Base-by-base conservation (phyloP, 495 filamentous ascomycete species). In the Trichocladium uniseriatum region DNA sequence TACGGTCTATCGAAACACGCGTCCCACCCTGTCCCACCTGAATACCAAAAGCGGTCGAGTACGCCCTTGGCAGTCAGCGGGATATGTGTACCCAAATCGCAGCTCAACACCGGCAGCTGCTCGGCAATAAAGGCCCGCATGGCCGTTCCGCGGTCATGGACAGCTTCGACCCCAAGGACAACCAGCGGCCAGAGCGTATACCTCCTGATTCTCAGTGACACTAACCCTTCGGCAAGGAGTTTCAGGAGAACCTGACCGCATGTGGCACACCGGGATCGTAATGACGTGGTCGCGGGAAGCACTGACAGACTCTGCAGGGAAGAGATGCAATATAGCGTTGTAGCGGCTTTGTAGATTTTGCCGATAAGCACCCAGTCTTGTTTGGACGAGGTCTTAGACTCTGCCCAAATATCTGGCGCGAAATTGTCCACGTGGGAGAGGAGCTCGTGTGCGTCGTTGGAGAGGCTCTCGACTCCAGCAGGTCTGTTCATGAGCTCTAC, bases 271-370 rank as follows among this genome's bases (percentile, higher is more conserved):
- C 20, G 22, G 16, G 28, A 51, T 6, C 43, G 24, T n/a, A 66
- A 51, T 1, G 15, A 8, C 0, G 29, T 8, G 7, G 39, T 53
- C 3, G 24, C 16, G n/a, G 59, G 57, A 4, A 68, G 51, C n/a
- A 61, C 35, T 11, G 51, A 57, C 2, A 60, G 8, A 34, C 63
- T 66, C 29, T 61, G 59, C 8, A 66, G 39, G 0, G 66, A 63
- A 1, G 45, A 44, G 39, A 62, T 57, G 51, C 64, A 64, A 27
- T 69, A 69, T 4, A 69, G 22, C 4, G 58, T 49, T 5, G 63
- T 54, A 9, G 66, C 56, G 27, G 57, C 47, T 24, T 58, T 58
- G 41, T 67, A 59, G 10, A 56, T 49, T 1, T 34, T 32, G 16
- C 59, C 66, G 4, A 64, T 34, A 13, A 67, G 54, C 13, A 48